These are phyloP conservation scores for Corynespora cassiicola DNA, from an alignment of 2,329 filamentous ascomycete species.

Conservation along the genomic window DNA sequence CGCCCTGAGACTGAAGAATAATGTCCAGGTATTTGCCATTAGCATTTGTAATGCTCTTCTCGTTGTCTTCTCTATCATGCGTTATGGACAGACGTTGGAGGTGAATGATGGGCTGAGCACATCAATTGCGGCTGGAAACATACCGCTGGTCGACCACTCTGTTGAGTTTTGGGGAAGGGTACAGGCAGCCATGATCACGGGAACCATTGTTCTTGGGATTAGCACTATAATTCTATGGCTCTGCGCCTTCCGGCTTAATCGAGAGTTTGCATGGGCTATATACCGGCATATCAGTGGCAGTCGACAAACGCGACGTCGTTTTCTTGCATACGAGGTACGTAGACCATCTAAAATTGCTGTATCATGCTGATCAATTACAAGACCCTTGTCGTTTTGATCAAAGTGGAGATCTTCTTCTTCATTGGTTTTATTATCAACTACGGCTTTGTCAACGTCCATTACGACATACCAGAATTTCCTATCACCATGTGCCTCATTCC, in stretches of 20 bases:
- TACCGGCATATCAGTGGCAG: slow-evolving; percentile 24
- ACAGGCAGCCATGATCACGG: slow-evolving; percentile 8
- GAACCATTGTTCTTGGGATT: slow-evolving; percentile 4
- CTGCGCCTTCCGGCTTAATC: slow-evolving; percentile 14
- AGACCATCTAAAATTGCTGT: not conserved
- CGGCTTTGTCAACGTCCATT: slow-evolving; percentile 27
- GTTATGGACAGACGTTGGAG: slow-evolving; percentile 18
- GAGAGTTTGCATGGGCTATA: slow-evolving; percentile 25
- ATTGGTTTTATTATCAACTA: slow-evolving; percentile 28
- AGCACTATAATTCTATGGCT: slow-evolving; percentile 11
- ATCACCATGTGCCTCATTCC: slow-evolving; percentile 32
- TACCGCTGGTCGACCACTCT: slow-evolving; percentile 19
- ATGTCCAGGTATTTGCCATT: slow-evolving; percentile 27
- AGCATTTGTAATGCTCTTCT: slow-evolving; percentile 26
- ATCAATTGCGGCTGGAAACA: slow-evolving; percentile 1
- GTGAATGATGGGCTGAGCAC: not conserved
- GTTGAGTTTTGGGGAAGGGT: slow-evolving; percentile 14
- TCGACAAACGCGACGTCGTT: slow-evolving; percentile 14
- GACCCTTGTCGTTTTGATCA: slow-evolving; percentile 25
- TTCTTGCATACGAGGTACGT: slow-evolving; percentile 21
- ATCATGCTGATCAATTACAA: slow-evolving; percentile 3
- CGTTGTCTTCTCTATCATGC: slow-evolving; percentile 21
- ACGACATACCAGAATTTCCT: slow-evolving; percentile 24
- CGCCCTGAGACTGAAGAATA: slow-evolving; percentile 29
- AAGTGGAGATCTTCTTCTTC: slow-evolving; percentile 25